Evolutionary conservation across 2,329 filamentous ascomycete genomes (phyloP).

Genomic region (Ambrosiella beaveri): DNA sequence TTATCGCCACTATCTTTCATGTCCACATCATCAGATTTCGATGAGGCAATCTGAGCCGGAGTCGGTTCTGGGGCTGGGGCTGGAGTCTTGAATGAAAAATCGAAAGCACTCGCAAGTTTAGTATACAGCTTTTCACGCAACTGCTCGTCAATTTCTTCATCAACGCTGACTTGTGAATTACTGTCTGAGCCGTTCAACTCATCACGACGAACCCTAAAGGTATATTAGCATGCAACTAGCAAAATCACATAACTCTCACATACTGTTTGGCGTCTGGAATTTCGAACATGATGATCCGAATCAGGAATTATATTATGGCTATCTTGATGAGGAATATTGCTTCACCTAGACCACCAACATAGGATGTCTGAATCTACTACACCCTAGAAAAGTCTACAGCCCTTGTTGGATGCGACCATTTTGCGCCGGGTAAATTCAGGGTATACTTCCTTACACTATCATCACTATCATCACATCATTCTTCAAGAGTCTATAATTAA

Average conservation of each 20-base stretch:
- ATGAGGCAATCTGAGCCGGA: conserved; percentile 12
- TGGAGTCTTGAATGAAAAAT: conserved; percentile 8
- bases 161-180: conserved; percentile 15
- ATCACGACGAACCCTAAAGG: conserved; percentile 34
- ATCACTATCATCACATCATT: no score
- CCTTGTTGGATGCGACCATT: background rate
- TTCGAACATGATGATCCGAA: no score
- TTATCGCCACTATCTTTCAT: conserved; percentile 13
- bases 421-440: conserved; percentile 1
- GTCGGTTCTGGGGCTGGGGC: conserved; percentile 9
- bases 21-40: conserved; percentile 1
- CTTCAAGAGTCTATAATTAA: no score
- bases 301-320: no score
- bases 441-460: no score
- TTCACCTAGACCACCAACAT: background rate
- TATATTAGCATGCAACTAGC: background rate
- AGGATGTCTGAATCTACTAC: background rate
- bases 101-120: conserved; percentile 13
- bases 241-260: conserved; percentile 10
- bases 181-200: conserved; percentile 28
- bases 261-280: conserved; percentile 34
- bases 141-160: conserved; percentile 4
- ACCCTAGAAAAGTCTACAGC: background rate
- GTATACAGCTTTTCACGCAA: conserved; percentile 11
- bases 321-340: background rate